A percentile compares a stretch with the other conserved stretches of the same genome.
phyloP scores from a whole-genome alignment of 305 asterid species.

The Salvia sclarea region DNA sequence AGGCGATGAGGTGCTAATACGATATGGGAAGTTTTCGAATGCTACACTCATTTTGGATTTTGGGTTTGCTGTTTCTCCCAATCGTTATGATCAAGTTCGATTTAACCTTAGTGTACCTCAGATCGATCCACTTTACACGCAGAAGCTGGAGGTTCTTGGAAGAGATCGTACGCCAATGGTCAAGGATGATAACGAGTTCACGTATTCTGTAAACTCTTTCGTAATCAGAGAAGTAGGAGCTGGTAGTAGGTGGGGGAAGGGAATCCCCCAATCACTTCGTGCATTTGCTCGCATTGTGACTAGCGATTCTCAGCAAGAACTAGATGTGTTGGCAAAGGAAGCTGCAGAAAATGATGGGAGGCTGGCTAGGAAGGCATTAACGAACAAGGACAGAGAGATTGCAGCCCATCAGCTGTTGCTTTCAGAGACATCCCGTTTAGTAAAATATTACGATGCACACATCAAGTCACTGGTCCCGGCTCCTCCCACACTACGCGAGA shows the following conservation, averaged over 20 bases:
- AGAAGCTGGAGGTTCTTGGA: slow-evolving; percentile 61
- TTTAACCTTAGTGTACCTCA: slow-evolving; percentile 55
- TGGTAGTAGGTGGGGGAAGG: slow-evolving; percentile 62
- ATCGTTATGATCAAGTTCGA: slow-evolving; percentile 64
- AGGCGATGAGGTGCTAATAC: slow-evolving; percentile 78
- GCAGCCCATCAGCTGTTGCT: slow-evolving; percentile 67
- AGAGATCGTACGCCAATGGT: slow-evolving; percentile 41
- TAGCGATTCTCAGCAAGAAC: slow-evolving; percentile 57
- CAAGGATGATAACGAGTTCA: slow-evolving; percentile 50
- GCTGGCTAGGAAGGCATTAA: slow-evolving; percentile 68
- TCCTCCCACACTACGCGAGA: slow-evolving; percentile 17
- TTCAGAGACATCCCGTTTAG: slow-evolving; percentile 42
- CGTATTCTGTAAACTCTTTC: slow-evolving; percentile 52
- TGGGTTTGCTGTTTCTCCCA: slow-evolving; percentile 69
- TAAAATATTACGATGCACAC: slow-evolving; percentile 43
- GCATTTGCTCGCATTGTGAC: slow-evolving; percentile 79
- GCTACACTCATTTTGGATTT: slow-evolving; percentile 76
- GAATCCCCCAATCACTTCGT: slow-evolving; percentile 79
- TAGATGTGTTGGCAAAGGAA: slow-evolving; percentile 53
- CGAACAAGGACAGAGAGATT: slow-evolving; percentile 62
- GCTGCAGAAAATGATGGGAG: slow-evolving; percentile 72
- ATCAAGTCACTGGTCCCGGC: slow-evolving; percentile 41
- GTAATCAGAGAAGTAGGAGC: slow-evolving; percentile 60
- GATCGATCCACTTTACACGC: slow-evolving; percentile 47
- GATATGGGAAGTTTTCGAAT: slow-evolving; percentile 74